phyloP scores from a whole-genome alignment of 2,329 filamentous ascomycete genomes.

The Fusarium sp. region DNA sequence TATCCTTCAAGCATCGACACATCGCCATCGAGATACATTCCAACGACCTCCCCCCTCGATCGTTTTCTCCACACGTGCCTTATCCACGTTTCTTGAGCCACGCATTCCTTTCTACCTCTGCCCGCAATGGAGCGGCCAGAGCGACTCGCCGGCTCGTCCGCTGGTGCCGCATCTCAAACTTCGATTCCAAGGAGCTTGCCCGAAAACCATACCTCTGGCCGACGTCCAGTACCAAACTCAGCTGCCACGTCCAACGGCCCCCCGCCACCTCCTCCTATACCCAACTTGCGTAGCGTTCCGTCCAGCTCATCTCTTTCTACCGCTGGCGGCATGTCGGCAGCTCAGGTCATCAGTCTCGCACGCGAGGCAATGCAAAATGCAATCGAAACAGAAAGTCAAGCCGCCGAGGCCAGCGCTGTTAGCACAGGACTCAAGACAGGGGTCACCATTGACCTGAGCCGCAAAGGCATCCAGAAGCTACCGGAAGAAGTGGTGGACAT shows the following conservation, averaged over 20 bases:
- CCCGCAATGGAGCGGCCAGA: constrained; percentile 50
- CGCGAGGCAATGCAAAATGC: constrained; percentile 74
- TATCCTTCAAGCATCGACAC: constrained; percentile 36
- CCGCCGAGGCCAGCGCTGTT: constrained; percentile 66
- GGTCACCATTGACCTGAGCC: constrained; percentile 80
- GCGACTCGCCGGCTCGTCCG: constrained; percentile 42
- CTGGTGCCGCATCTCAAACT: constrained; percentile 39
- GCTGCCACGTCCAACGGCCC: constrained; percentile 53
- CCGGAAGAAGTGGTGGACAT: constrained; percentile 79
- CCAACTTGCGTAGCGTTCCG: constrained; percentile 57
- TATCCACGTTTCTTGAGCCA: constrained; percentile 32
- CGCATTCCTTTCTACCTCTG: constrained; percentile 27
- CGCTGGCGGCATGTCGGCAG: constrained; percentile 63
- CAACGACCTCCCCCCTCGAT: constrained; percentile 34
- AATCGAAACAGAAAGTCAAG: constrained; percentile 71
- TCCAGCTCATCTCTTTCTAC: constrained; percentile 59
- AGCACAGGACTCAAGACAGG: constrained; percentile 72
- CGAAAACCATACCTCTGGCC: constrained; percentile 53
- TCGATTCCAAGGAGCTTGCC: constrained; percentile 49
- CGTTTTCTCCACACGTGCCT: constrained; percentile 35
- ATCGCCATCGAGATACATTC: constrained; percentile 30
- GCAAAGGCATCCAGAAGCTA: constrained; percentile 75
- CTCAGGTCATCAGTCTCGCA: constrained; percentile 71
- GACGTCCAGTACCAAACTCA: constrained; percentile 52
- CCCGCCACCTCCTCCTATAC: constrained; percentile 57